Evolutionary conservation across 2,329 filamentous ascomycete genomes (phyloP).

Genomic region (Exophiala aquamarina): DNA sequence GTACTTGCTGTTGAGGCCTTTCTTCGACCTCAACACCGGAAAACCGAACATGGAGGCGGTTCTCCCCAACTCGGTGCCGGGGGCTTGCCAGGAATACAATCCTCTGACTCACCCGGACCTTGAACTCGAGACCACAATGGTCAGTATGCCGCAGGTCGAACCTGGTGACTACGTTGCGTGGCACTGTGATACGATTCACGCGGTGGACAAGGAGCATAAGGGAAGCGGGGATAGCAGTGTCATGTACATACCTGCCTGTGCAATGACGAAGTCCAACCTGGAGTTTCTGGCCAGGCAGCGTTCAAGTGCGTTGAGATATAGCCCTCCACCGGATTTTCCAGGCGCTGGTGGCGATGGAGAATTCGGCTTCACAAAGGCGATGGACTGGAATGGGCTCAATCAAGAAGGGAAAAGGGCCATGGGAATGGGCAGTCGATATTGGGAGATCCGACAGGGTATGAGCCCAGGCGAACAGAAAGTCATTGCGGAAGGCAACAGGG

Average conservation of each 20-base stretch:
- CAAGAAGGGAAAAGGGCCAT: conserved; percentile 55
- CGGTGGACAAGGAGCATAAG: conserved; percentile 75
- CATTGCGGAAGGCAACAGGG: conserved; percentile 54
- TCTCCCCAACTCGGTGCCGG: conserved; percentile 69
- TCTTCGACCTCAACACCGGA: conserved; percentile 63
- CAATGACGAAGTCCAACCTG: conserved; percentile 73
- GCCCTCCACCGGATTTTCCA: conserved; percentile 69
- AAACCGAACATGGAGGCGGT: conserved; percentile 46
- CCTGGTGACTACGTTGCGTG: conserved; percentile 72
- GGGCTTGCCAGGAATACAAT: conserved; percentile 68
- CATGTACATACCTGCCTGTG: conserved; percentile 84
- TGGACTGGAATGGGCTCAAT: conserved; percentile 39
- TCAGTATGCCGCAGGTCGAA: conserved; percentile 66
- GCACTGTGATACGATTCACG: conserved; percentile 64
- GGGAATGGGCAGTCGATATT: conserved; percentile 52
- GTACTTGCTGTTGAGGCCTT: conserved; percentile 79
- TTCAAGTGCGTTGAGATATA: conserved; percentile 67
- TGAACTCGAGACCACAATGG: conserved; percentile 66
- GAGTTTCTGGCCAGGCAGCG: conserved; percentile 70
- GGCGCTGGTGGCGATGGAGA: conserved; percentile 51
- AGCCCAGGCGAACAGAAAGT: conserved; percentile 52
- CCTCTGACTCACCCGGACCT: conserved; percentile 68
- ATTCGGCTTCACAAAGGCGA: conserved; percentile 37
- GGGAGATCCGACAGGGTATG: conserved; percentile 49
- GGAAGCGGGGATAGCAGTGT: conserved; percentile 77